Base-by-base conservation (phyloP, 2,329 filamentous ascomycete species). In the Penicillium palitans region DNA sequence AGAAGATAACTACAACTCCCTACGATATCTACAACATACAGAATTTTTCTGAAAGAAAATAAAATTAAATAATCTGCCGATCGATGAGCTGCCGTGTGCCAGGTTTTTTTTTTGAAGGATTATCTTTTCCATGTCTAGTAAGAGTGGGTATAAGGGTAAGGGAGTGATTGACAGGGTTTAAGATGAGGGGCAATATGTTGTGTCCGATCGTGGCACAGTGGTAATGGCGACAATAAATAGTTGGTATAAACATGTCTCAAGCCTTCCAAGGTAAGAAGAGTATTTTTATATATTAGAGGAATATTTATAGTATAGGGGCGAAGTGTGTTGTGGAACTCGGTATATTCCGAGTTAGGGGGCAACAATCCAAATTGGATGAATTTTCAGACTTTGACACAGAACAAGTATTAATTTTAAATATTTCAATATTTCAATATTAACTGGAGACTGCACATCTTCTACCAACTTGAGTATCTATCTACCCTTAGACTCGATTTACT, bases 151-250 rank as follows among this genome's bases (percentile, higher is more conserved):
- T 41, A 29, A 45, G n/a, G 49, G 40, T n/a, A 40, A 52, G 31
- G 55, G 13, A 57, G 55, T 54, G 55, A 57, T 57, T 57, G 55
- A 54, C 55, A 42, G 49, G 55, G 49, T 57, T 54, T 37, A 27
- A 17, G 35, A 57, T 57, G 54, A 13, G 31, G 24, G 33, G 48
- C 13, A n/a, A 29, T 44, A 24, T 15, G 21, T 24, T 15, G 21
- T 24, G 42, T 40, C 24, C 25, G 6, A 29, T 35, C 6, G 25
- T 31, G n/a, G 17, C 17, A 46, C 31, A 17, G 33, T 35, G 8
- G 31, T 24, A 12, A 6, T 48, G n/a, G 17, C 24, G 12, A 52
- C 4, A 15, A 13, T 27, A 39, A 42, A 37, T 37, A 37, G 40
- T 9, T 44, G 17, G 17, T 39, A 24, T 37, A 27, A 13, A 52